A percentile compares a stretch with the other conserved stretches of the same genome.
phyloP scores from a whole-genome alignment of 208 protist genomes.

The Acanthamoeba divionensis region DNA sequence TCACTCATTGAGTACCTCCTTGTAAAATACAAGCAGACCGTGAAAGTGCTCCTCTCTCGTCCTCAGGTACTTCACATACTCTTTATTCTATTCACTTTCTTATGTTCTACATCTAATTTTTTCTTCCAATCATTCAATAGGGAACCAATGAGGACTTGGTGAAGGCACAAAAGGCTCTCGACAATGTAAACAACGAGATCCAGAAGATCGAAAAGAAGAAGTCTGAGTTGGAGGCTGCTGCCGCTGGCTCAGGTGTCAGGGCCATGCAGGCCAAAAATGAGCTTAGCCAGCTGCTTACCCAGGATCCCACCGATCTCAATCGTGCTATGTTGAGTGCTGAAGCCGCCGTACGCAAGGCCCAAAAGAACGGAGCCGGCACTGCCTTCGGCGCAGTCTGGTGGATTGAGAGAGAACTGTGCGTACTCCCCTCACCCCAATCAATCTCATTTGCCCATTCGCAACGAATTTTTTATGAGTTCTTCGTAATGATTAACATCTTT shows the following conservation, averaged over 20 bases:
- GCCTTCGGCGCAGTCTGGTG: neutral
- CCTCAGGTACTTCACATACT: neutral
- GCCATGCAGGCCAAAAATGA: constrained; percentile 31
- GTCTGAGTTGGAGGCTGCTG: neutral
- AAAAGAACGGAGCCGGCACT: neutral
- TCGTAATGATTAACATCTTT: too few relatives aligned
- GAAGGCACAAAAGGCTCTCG: constrained; percentile 43
- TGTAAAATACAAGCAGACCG: neutral
- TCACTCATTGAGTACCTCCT: constrained; percentile 52
- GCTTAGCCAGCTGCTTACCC: constrained; percentile 16
- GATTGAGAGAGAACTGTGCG: constrained; percentile 14
- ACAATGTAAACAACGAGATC: neutral
- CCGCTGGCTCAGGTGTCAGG: neutral
- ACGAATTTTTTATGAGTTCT: too few relatives aligned
- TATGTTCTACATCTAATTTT: too few relatives aligned
- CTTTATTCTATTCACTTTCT: too few relatives aligned
- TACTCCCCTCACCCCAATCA: too few relatives aligned
- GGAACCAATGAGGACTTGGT: constrained; percentile 52
- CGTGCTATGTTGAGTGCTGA: constrained; percentile 49
- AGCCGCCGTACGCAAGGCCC: constrained; percentile 15
- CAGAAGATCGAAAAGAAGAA: constrained; percentile 45
- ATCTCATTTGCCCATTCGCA: too few relatives aligned
- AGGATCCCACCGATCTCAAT: constrained; percentile 13
- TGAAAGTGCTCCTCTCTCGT: neutral
- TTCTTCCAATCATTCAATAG: too few relatives aligned